Percentiles rank a stretch among this genome's conserved stretches.
These are phyloP conservation scores for Mycena rosella DNA, from an alignment of 768 basidiomycete species.

Conservation along the genomic window DNA sequence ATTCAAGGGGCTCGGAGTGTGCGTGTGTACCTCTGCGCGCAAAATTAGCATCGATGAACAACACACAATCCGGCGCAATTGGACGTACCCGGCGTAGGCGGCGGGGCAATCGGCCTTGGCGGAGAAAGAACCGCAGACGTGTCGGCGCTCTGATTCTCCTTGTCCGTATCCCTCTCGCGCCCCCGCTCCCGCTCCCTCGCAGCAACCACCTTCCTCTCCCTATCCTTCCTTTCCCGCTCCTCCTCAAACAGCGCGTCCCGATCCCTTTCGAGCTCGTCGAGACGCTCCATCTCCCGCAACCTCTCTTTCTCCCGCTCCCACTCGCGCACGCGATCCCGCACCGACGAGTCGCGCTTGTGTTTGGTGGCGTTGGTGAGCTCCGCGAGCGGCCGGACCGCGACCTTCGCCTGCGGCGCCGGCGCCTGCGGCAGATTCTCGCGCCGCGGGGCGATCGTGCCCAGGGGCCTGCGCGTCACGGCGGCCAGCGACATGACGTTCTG, in stretches of 20 bases:
- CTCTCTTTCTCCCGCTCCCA: conserved; percentile 82
- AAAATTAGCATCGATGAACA: background rate
- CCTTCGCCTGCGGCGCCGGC: conserved; percentile 37
- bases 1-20: background rate
- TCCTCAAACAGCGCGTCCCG: conserved; percentile 57
- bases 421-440: conserved; percentile 43
- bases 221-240: conserved; percentile 48
- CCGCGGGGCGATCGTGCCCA: conserved; percentile 44
- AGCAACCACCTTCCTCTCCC: conserved; percentile 34
- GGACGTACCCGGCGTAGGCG: conserved; percentile 32
- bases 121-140: conserved; percentile 24
- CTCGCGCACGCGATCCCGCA: conserved; percentile 75
- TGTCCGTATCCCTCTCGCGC: conserved; percentile 41
- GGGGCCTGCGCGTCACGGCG: conserved; percentile 47
- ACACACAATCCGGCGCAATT: background rate
- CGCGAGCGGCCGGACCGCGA: conserved; percentile 49
- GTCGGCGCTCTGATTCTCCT: conserved; percentile 41
- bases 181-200: conserved; percentile 45
- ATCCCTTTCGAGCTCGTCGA: conserved; percentile 70
- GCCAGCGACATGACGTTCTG: conserved; percentile 55
- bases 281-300: conserved; percentile 74
- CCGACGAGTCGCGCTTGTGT: conserved; percentile 58
- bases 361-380: conserved; percentile 52
- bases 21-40: conserved; percentile 18
- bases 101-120: conserved; percentile 28